Conservation (phyloP, 2,329 filamentous ascomycete species). For the Pyrenophora graminea region DNA sequence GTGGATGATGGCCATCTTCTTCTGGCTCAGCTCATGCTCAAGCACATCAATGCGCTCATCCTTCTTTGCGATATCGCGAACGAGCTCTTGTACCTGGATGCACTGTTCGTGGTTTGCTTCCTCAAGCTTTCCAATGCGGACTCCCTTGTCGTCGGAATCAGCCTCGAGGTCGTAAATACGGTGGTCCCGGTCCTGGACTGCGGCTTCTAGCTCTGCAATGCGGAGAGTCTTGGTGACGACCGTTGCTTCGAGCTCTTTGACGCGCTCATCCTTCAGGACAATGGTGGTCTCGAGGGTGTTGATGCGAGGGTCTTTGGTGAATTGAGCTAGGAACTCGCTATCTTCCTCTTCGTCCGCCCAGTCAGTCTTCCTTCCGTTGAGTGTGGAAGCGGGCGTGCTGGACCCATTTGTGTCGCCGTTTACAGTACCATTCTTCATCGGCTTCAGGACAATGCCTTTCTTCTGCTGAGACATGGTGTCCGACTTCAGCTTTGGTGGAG, state of each 20-base stretch:
- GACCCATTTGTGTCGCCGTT: not conserved
- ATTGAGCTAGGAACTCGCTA: conserved; percentile 15
- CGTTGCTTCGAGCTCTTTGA: conserved; percentile 18
- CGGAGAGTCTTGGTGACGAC: conserved; percentile 11
- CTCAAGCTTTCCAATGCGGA: conserved; percentile 8
- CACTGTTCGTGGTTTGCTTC: conserved; percentile 7
- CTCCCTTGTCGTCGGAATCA: not conserved
- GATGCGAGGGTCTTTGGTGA: not conserved
- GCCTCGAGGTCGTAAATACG: conserved; percentile 11
- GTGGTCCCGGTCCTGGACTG: conserved; percentile 5
- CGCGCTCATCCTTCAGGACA: conserved; percentile 8
- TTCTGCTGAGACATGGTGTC: not conserved
- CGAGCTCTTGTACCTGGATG: conserved; percentile 19
- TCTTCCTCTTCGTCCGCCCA: conserved; percentile 31
- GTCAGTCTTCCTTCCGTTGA: conserved; percentile 9
- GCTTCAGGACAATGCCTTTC: conserved; percentile 8
- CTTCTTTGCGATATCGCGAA: conserved; percentile 21
- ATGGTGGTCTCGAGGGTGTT: conserved; percentile 2
- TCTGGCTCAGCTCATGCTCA: conserved; percentile 17
- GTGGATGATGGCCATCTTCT: conserved; percentile 11
- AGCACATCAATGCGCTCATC: conserved; percentile 18
- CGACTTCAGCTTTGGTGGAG: not conserved
- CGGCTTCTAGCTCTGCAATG: conserved; percentile 16
- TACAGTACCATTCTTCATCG: conserved; percentile 2
- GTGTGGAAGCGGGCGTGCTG: not conserved